A percentile compares a stretch with the other conserved stretches of the same genome.
phyloP scores from a whole-genome alignment of 169 alveolate species.

The Eimeria brunetti region DNA sequence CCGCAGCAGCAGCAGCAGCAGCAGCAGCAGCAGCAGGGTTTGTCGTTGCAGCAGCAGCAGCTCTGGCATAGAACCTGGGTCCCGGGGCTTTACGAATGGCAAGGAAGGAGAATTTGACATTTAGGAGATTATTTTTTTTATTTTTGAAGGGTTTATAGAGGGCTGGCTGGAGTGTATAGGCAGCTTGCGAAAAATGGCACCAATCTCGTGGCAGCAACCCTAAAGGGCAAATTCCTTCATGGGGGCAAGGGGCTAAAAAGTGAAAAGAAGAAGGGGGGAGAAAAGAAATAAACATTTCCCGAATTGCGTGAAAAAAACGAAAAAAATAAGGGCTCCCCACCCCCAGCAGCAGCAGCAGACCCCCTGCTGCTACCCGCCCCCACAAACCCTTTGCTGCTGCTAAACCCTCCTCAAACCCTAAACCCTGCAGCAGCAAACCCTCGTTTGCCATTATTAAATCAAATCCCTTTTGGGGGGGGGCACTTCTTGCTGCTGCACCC shows the following conservation, averaged over 20 bases:
- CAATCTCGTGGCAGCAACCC: slow-evolving; percentile 94
- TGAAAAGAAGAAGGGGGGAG: slow-evolving; percentile 86
- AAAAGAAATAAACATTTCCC: slow-evolving; percentile 91
- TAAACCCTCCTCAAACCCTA: neutral
- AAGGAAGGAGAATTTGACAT: slow-evolving; percentile 90
- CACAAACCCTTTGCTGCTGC: too few relatives aligned
- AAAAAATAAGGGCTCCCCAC: too few relatives aligned
- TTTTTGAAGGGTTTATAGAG: too few relatives aligned
- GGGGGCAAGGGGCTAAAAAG: slow-evolving; percentile 93
- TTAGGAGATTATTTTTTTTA: slow-evolving; percentile 84
- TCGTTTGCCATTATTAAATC: too few relatives aligned
- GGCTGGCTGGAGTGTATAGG: too few relatives aligned
- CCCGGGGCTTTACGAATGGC: slow-evolving; percentile 87
- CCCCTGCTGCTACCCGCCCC: slow-evolving; percentile 81
- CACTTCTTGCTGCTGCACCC: too few relatives aligned
- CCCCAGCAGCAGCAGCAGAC: slow-evolving; percentile 86
- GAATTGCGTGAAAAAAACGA: slow-evolving; percentile 90
- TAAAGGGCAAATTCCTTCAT: slow-evolving; percentile 93
- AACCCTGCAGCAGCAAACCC: too few relatives aligned
- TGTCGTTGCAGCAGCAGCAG: slow-evolving; percentile 7
- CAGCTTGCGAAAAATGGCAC: slow-evolving; percentile 93
- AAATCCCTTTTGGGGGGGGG: too few relatives aligned
- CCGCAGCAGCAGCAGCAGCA: too few relatives aligned
- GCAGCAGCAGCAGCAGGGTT: too few relatives aligned
- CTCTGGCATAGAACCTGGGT: slow-evolving; percentile 12